Conservation (phyloP, 2,329 filamentous ascomycete genomes). For the Fusarium compactum region DNA sequence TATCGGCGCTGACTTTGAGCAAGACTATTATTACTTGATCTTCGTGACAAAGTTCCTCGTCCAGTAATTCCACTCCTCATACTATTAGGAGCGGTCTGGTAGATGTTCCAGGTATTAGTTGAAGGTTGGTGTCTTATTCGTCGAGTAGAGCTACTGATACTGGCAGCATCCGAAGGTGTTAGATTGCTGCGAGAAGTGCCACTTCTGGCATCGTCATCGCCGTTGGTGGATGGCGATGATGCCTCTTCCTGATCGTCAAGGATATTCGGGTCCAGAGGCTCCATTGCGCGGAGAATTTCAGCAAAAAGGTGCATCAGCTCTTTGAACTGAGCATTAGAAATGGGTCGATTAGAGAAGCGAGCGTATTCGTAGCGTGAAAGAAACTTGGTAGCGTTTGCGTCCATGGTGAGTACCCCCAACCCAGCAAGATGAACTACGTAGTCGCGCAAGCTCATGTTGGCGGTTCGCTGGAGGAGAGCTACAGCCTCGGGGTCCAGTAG, state of each 20-base stretch:
- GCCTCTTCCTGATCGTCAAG: constrained; percentile 54
- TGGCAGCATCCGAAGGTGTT: constrained; percentile 47
- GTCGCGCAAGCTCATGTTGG: constrained; percentile 79
- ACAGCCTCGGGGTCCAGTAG: constrained; percentile 76
- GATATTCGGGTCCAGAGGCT: constrained; percentile 66
- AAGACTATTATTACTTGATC: constrained; percentile 56
- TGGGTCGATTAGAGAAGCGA: constrained; percentile 79
- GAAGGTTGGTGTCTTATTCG: constrained; percentile 56
- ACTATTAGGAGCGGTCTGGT: constrained; percentile 67
- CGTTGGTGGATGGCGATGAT: constrained; percentile 55
- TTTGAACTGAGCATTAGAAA: constrained; percentile 79
- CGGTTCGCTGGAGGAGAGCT: constrained; percentile 76
- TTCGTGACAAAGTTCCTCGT: constrained; percentile 50
- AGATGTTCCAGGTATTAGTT: constrained; percentile 59
- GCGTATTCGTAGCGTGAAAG: constrained; percentile 83
- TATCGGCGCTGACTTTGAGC: constrained; percentile 59
- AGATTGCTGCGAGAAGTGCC: constrained; percentile 53
- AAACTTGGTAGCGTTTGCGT: constrained; percentile 69
- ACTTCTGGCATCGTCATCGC: constrained; percentile 60
- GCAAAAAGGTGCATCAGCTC: constrained; percentile 87
- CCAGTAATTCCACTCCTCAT: constrained; percentile 58
- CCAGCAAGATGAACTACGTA: constrained; percentile 79
- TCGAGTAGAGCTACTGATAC: constrained; percentile 50
- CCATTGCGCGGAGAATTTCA: constrained; percentile 82
- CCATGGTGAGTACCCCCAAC: constrained; percentile 69